Evolutionary conservation across 805 yeast species (phyloP), one percentile per base, ranked within the genome.

Genomic region (Hemisphaericaspora nanyangensis): DNA sequence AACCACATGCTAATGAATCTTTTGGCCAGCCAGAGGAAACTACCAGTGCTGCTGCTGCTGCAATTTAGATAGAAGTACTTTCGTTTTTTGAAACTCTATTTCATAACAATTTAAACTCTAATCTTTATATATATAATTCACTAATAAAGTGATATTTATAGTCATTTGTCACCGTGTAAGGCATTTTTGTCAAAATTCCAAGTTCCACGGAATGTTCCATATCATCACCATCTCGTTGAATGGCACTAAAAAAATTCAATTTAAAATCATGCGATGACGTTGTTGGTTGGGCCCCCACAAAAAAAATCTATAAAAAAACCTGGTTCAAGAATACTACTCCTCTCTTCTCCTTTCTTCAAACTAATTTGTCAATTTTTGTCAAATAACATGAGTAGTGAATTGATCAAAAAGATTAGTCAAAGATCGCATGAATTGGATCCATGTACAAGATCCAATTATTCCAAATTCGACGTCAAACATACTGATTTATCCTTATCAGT

Each of bases 401-500:
- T 36, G 10, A 15, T 43, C 8, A 39, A 43, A 11, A 19, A 22
- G 2, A 43, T 43, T 12, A 35, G 29, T 2, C 29, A 35, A 7
- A 39, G 37, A 29, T 37, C 39, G 17, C 56, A 50, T 7, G 44
- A 39, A 12, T 33, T 43, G 19, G 65, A 60, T 40, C 59, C 56
- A 7, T 56, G 60, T 40, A 58, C 63, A 5, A 27, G 33, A 19
- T 62, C 68, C 25, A 62, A 61, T 46, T 62, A 58, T 42, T 37
- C 40, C 19, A 45, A 51, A 29, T 60, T 58, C 38, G 31, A 45
- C 15, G 50, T 58, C 11, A 17, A 33, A 11, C 42, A 43, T 16
- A 55, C 58, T 7, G 37, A 41, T 5, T 52, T 61, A 33, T 46
- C 51, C 32, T 37, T 59, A 24, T 45, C 46, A 7, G 54, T 62